A percentile compares a stretch with the other conserved stretches of the same genome.
phyloP scores from a whole-genome alignment of 768 basidiomycete genomes.

The Trametes cingulata region DNA sequence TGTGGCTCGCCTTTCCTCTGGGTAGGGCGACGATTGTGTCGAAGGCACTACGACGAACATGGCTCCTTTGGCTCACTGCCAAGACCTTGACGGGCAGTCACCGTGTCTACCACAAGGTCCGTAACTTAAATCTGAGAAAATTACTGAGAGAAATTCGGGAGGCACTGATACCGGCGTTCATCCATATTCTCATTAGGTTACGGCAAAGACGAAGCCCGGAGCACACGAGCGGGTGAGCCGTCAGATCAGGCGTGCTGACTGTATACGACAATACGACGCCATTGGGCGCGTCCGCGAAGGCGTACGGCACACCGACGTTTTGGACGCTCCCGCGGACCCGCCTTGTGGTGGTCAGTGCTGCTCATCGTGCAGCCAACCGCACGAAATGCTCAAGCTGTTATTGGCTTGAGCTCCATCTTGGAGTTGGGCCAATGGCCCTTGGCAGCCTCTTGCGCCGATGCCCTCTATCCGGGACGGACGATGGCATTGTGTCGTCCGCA shows the following conservation, averaged over 20 bases:
- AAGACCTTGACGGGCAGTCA: not conserved
- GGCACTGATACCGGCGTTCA: not conserved
- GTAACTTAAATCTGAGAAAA: not conserved
- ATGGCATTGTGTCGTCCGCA: not conserved
- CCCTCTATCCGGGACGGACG: not conserved
- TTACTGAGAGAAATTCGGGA: not conserved
- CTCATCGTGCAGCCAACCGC: not conserved
- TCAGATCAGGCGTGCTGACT: not conserved
- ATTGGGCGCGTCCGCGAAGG: not conserved
- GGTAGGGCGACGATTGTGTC: not conserved
- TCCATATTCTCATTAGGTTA: not conserved
- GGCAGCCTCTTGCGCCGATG: not conserved
- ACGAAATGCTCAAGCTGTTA: not conserved
- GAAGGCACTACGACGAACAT: not conserved
- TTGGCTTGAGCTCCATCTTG: not conserved
- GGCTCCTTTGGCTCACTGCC: not conserved
- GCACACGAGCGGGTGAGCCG: not conserved
- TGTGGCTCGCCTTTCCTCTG: not conserved
- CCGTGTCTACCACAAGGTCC: not conserved
- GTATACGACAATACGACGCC: not conserved
- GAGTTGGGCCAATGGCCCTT: not conserved
- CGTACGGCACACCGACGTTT: constrained; percentile 2
- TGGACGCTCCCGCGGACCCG: constrained; percentile 1
- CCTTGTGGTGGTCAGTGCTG: too few relatives aligned
- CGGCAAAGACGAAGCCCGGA: not conserved